A percentile compares a stretch with the other conserved stretches of the same genome.
phyloP scores from a whole-genome alignment of 345 rosid genomes.

The Capsella bursapastoris region DNA sequence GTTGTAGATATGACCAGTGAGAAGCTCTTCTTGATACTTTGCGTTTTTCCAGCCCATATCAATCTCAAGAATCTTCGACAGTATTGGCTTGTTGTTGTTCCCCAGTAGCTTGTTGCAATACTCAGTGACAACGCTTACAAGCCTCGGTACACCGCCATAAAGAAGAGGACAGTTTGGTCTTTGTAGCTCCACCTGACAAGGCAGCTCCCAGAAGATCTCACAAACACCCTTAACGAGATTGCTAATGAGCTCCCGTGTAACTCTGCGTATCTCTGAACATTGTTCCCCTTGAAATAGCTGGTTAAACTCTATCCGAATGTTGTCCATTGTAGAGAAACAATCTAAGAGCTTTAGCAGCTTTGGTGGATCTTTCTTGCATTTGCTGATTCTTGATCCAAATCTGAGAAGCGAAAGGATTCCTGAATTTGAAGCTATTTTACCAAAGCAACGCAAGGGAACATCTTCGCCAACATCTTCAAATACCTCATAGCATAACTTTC shows the following conservation, averaged over 20 bases:
- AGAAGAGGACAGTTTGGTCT: constrained; percentile 59
- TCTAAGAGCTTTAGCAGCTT: constrained; percentile 73
- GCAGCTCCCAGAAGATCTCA: constrained; percentile 77
- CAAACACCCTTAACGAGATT: constrained; percentile 61
- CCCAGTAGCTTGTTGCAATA: constrained; percentile 70
- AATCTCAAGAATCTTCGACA: constrained; percentile 63
- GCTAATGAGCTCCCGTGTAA: constrained; percentile 63
- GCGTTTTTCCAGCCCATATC: constrained; percentile 69
- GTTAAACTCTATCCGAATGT: constrained; percentile 67
- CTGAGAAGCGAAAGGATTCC: constrained; percentile 57
- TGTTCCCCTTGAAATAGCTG: constrained; percentile 58
- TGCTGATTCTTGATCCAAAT: constrained; percentile 63
- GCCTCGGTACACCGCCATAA: constrained; percentile 63
- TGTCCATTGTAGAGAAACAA: constrained; percentile 61
- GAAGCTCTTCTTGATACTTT: constrained; percentile 52
- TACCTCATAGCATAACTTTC: constrained; percentile 54
- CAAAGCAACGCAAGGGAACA: constrained; percentile 52
- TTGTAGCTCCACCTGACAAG: constrained; percentile 67
- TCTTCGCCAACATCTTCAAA: constrained; percentile 46
- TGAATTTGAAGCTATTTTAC: constrained; percentile 57
- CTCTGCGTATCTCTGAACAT: constrained; percentile 59
- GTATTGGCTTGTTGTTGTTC: constrained; percentile 53
- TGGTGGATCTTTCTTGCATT: constrained; percentile 62
- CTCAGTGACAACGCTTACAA: constrained; percentile 67
- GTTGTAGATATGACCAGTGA: constrained; percentile 55